Evolutionary conservation across 192 early-diverging fungal species (phyloP), one percentile per base, ranked within the genome.

Genomic region (Backusella mclennaniae): DNA sequence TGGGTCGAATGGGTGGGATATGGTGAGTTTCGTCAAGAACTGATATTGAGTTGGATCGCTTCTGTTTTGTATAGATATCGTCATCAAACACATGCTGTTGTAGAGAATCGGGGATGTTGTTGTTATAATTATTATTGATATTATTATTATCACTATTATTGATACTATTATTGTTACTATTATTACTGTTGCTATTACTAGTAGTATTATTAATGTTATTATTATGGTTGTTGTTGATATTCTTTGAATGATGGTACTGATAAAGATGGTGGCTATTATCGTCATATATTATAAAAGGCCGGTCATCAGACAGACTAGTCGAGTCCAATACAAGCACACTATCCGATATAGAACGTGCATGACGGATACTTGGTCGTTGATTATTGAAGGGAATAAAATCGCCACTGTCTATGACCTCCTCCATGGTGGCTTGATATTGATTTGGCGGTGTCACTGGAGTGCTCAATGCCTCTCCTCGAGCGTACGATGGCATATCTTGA

Each of bases 401-500:
- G 3, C 9, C 56, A 29, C 23, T 4, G 7, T 63, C 23, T 4
- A 63, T 11, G 23, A 29, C 8, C 4, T 59, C 56, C 23, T 63
- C 23, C 56, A 63, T 63, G 1, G 56, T 29, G 4, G 11, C 9
- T 11, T 63, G 23, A 26, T 63, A 0, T 1, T 63, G 56, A 29
- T 63, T 69, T 12, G 35, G 36, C 3, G 21, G 12, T 23, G 35
- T 35, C 2, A 67, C 15, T 35, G 33, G 66, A 1, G 31, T 29
- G 19, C 12, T 23, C 26, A 29, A 29, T 63, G 23, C 26, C 21
- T 29, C 21, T 11, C 26, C 56, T 5, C 21, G 36, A 41, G 41
- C 68, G 41, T 69, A 69, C 11, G 68, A 69, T 3, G 68, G 68
- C 23, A 69, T 69, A 69, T 69, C 68, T 69, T 69, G 68, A 23